Conservation (phyloP, 1,284 basidiomycete species). For the Heliocybe sulcata region DNA sequence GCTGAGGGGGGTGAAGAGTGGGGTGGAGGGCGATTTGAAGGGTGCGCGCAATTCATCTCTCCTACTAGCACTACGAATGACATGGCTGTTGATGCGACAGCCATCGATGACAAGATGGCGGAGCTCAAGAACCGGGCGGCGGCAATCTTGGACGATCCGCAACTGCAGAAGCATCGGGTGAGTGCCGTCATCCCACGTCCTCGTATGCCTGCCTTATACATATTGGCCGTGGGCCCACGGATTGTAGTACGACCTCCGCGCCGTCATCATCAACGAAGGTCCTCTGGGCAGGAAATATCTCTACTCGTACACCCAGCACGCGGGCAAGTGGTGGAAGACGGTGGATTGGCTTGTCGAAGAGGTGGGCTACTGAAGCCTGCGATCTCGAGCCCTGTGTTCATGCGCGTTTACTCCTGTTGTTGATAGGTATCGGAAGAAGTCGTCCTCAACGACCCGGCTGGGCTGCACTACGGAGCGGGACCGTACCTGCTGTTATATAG, state of each 20-base stretch:
- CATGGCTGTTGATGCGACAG: conserved; percentile 24
- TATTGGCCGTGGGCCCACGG: too few species aligned
- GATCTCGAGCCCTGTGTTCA: too few species aligned
- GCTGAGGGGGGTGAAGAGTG: conserved; percentile 41
- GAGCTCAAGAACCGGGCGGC: conserved; percentile 34
- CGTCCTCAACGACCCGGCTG: conserved; percentile 58
- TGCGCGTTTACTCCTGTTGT: neutral
- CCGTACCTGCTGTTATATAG: conserved; percentile 72
- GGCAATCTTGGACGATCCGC: conserved; percentile 48
- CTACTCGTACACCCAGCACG: conserved; percentile 67
- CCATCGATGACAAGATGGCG: conserved; percentile 40
- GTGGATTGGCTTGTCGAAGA: conserved; percentile 63
- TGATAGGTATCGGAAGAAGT: conserved; percentile 60
- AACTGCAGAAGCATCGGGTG: conserved; percentile 52
- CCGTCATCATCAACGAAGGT: conserved; percentile 68
- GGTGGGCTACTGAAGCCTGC: conserved; percentile 24
- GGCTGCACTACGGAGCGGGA: conserved; percentile 65
- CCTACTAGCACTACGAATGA: conserved; percentile 1
- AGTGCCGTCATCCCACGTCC: too few species aligned
- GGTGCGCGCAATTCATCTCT: conserved; percentile 26
- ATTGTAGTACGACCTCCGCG: conserved; percentile 68
- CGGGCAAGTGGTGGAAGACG: conserved; percentile 70
- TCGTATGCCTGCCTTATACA: too few species aligned
- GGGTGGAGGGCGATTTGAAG: conserved; percentile 45
- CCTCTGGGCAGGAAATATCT: conserved; percentile 65